Evolutionary conservation across 352 stramenopile genomes (phyloP).

Genomic region (Phytopythium montanum): DNA sequence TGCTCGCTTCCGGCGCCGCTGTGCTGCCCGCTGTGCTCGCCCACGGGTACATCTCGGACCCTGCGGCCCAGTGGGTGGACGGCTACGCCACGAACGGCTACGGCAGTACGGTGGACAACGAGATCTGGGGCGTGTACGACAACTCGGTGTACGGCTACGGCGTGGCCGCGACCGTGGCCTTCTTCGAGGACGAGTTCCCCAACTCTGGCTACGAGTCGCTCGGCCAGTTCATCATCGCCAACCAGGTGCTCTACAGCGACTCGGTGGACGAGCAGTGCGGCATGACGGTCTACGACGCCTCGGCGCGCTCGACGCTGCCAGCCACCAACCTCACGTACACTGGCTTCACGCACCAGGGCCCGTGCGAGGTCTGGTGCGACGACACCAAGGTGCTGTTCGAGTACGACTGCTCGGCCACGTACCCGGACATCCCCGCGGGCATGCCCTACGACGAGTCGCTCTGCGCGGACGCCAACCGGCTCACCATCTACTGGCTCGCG

Average conservation of each 20-base stretch:
- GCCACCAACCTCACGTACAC: slow-evolving; percentile 35
- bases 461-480: slow-evolving; percentile 36
- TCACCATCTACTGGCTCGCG: slow-evolving; percentile 57
- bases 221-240: slow-evolving; percentile 34
- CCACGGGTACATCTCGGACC: slow-evolving; percentile 42
- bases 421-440: slow-evolving; percentile 19
- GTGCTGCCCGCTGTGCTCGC: slow-evolving; percentile 16
- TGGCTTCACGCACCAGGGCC: slow-evolving; percentile 51
- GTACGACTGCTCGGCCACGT: slow-evolving; percentile 43
- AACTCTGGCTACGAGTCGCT: slow-evolving; percentile 34
- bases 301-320: slow-evolving; percentile 28
- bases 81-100: slow-evolving; percentile 45
- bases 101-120: slow-evolving; percentile 35
- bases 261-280: slow-evolving; percentile 31
- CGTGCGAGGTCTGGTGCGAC: slow-evolving; percentile 62
- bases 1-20: slow-evolving; percentile 21
- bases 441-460: slow-evolving; percentile 41
- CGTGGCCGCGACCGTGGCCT: slow-evolving; percentile 21
- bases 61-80: slow-evolving; percentile 26
- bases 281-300: slow-evolving; percentile 33
- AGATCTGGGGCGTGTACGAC: slow-evolving; percentile 30
- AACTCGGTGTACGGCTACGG: slow-evolving; percentile 42
- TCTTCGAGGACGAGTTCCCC: slow-evolving; percentile 28
- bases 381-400: slow-evolving; percentile 46
- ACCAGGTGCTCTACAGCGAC: slow-evolving; percentile 36